Base-by-base conservation (phyloP, 2,329 filamentous ascomycete species). In the Metarhizium rileyi region DNA sequence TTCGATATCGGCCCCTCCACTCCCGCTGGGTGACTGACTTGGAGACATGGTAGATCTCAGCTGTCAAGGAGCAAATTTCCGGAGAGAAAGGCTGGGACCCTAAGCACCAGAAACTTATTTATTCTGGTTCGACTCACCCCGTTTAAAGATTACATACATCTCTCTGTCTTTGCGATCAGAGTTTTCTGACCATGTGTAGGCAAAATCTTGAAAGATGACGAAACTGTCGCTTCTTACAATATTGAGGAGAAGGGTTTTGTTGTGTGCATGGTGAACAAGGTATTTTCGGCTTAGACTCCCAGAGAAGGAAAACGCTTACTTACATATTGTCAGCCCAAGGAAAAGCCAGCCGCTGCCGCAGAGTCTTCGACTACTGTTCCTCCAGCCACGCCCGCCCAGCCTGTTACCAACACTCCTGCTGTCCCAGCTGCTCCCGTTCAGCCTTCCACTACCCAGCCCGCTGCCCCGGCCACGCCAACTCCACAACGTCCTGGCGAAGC, bases 231-330 rank as follows among this genome's bases (percentile, higher is more conserved):
- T 69, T 90, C 87, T 38, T 97, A 97, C 76, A 95, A 89, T 72
- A 97, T 98, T 56, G 91, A 98, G 71, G 93, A 97, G 79, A 98
- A 97, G 78, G 93, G 93, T 35, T 98, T 97, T 68, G 90, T 98
- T 62, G 93, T 98, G 53, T 98, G 93, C 74, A 95, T 98, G 83
- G 84, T 95, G 61, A 89, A 88, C 66, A 97, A 97, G 87, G 90
- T 95, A 74, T 55, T 69, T 16, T 43, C 3, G 55, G 49, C 50
- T 30, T 26, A 18, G 7, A 38, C 22, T 22, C 22, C 7, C 22
- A 8, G 7, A 25, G 5, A 41, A 26, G 16, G 12, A 30, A 43
- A 26, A 36, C 49, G n/a, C n/a, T n/a, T 51, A 46, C 10, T 51
- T 44, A 42, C 22, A 25, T 33, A 6, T 16, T n/a, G 27, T 6